Evolutionary conservation across 768 basidiomycete genomes (phyloP).

Genomic region (Pisolithus tinctorius): DNA sequence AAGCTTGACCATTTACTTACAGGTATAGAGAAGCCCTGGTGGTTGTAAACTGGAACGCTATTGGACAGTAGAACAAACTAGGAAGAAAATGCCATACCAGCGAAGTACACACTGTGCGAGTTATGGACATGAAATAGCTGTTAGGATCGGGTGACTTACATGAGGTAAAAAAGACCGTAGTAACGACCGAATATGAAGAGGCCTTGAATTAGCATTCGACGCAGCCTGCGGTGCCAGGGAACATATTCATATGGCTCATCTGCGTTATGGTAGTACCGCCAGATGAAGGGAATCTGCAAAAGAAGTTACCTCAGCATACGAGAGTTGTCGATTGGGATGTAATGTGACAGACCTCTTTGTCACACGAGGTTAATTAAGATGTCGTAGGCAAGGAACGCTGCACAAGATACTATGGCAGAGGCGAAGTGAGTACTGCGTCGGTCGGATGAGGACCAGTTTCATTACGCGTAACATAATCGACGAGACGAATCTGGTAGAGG

Average conservation of each 20-base stretch:
- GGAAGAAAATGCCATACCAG: neutral
- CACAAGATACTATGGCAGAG: neutral
- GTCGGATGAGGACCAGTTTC: neutral
- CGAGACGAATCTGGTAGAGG: neutral
- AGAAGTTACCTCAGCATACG: neutral
- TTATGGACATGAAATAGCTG: neutral
- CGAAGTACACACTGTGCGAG: neutral
- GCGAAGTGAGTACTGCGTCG: too few species aligned
- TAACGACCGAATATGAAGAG: constrained; percentile 21
- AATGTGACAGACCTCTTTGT: constrained; percentile 10
- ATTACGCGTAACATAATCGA: neutral
- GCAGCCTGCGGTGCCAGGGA: neutral
- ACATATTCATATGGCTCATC: neutral
- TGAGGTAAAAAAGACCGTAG: constrained; percentile 17
- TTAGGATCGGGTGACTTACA: constrained; percentile 3
- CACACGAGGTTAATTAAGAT: constrained; percentile 15
- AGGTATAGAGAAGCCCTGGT: neutral
- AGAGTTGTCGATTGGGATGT: neutral
- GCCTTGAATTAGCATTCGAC: constrained; percentile 5
- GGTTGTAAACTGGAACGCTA: neutral
- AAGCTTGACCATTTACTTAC: neutral
- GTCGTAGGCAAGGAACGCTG: neutral
- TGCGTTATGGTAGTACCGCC: constrained; percentile 4
- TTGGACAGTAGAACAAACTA: neutral
- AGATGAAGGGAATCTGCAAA: constrained; percentile 12